Conservation (phyloP, 1,139 yeast genomes). For the Nakaseomyces uthaithaninus region DNA sequence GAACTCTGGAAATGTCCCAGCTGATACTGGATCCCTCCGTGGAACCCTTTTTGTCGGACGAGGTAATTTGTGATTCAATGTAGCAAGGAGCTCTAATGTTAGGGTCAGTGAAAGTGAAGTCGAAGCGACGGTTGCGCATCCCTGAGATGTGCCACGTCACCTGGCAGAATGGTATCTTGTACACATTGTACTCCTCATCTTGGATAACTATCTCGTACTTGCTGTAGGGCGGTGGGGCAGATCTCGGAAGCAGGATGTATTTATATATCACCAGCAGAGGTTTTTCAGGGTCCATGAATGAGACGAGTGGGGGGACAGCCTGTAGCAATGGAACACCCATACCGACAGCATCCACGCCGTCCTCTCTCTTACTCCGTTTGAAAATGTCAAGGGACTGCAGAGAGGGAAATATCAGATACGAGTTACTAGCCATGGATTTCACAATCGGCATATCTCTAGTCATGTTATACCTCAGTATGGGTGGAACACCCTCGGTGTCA, state of each 20-base stretch:
- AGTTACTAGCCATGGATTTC: not conserved
- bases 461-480: slow-evolving; percentile 1
- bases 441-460: slow-evolving; percentile 4
- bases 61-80: not conserved
- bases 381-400: slow-evolving; percentile 2
- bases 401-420: slow-evolving; percentile 1
- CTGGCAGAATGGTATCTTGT: slow-evolving; percentile 1
- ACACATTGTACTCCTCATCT: not conserved
- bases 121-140: not conserved
- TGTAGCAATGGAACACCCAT: slow-evolving; percentile 4
- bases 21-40: not conserved
- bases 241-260: not conserved
- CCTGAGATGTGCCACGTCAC: not conserved
- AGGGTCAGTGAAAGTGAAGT: not conserved
- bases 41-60: not conserved
- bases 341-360: not conserved
- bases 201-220: not conserved
- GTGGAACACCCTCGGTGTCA: not conserved
- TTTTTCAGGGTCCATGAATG: not conserved
- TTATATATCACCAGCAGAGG: not conserved
- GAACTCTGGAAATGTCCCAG: slow-evolving; percentile 4
- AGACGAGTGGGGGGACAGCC: not conserved
- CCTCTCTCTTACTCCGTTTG: not conserved
- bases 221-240: slow-evolving; percentile 2
- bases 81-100: slow-evolving; percentile 1